These are phyloP conservation scores for Hibiscus syriacus DNA, from an alignment of 345 rosid genomes.

Conservation along the genomic window DNA sequence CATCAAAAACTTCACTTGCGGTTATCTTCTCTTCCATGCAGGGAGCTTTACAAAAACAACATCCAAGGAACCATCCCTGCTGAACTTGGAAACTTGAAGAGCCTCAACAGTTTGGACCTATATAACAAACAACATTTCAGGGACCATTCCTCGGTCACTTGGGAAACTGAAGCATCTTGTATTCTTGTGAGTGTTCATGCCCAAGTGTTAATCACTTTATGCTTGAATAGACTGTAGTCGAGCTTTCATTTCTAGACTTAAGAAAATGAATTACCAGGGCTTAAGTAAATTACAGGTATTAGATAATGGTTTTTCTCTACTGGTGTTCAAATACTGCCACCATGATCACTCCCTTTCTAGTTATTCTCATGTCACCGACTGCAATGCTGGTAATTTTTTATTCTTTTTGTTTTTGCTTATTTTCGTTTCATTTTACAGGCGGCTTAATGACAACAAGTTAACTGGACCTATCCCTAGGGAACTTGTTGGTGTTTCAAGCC, in stretches of 20 bases:
- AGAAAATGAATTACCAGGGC: not conserved
- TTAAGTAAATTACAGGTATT: not conserved
- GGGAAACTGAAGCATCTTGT: slow-evolving; percentile 87
- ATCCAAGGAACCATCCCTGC: slow-evolving; percentile 73
- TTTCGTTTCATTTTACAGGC: slow-evolving; percentile 29
- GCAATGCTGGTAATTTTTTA: not conserved
- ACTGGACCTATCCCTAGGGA: slow-evolving; percentile 64
- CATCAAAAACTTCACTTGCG: not conserved
- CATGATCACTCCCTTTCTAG: not conserved
- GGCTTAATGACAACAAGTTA: slow-evolving; percentile 54
- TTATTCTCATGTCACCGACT: not conserved
- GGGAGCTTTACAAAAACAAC: slow-evolving; percentile 93
- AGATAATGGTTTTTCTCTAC: not conserved
- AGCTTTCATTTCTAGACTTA: not conserved
- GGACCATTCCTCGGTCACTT: slow-evolving; percentile 63
- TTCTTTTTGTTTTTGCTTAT: not conserved
- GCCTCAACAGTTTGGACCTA: slow-evolving; percentile 90
- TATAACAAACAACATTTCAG: slow-evolving; percentile 88
- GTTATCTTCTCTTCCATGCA: slow-evolving; percentile 19
- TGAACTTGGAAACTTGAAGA: slow-evolving; percentile 81
- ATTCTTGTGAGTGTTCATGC: slow-evolving; percentile 53
- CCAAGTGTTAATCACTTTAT: not conserved
- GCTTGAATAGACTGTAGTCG: not conserved
- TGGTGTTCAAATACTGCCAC: not conserved
- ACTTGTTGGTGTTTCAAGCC: slow-evolving; percentile 46